Evolutionary conservation across 768 basidiomycete genomes (phyloP).

Genomic region (Amanita phalloides): DNA sequence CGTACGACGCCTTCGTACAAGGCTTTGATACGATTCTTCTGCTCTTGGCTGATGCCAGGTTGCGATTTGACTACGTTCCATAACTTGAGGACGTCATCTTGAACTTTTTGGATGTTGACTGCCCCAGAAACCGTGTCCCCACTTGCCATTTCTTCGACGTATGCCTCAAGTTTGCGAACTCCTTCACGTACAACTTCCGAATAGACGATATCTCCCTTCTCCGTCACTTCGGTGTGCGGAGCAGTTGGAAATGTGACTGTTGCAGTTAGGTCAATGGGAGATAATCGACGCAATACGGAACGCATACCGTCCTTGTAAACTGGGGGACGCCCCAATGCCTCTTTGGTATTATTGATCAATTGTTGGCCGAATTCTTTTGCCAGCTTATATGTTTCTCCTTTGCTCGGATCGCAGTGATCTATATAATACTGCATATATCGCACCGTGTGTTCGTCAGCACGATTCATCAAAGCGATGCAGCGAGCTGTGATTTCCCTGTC

Average conservation of each 20-base stretch:
- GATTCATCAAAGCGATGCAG: slow-evolving; percentile 95
- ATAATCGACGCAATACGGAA: background rate
- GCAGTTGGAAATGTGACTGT: slow-evolving; percentile 97
- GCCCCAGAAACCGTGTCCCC: slow-evolving; percentile 76
- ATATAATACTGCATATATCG: slow-evolving; percentile 97
- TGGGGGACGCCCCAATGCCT: slow-evolving; percentile 75
- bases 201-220: slow-evolving; percentile 91
- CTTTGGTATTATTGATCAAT: slow-evolving; percentile 86
- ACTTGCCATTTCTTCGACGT: slow-evolving; percentile 97
- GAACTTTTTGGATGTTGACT: slow-evolving; percentile 95
- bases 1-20: slow-evolving; percentile 95
- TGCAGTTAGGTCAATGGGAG: slow-evolving; percentile 7
- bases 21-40: slow-evolving; percentile 91
- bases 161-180: slow-evolving; percentile 95
- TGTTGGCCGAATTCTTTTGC: slow-evolving; percentile 97
- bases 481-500: slow-evolving; percentile 95
- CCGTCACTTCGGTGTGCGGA: slow-evolving; percentile 87
- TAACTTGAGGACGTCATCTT: slow-evolving; percentile 91
- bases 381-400: slow-evolving; percentile 88
- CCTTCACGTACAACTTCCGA: slow-evolving; percentile 92
- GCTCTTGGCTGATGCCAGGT: slow-evolving; percentile 93
- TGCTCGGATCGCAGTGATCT: slow-evolving; percentile 64
- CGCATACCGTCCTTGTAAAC: slow-evolving; percentile 88
- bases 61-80: slow-evolving; percentile 97
- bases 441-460: slow-evolving; percentile 86